phyloP scores from a whole-genome alignment of 2,329 filamentous ascomycete species.

The Periconia sp. region DNA sequence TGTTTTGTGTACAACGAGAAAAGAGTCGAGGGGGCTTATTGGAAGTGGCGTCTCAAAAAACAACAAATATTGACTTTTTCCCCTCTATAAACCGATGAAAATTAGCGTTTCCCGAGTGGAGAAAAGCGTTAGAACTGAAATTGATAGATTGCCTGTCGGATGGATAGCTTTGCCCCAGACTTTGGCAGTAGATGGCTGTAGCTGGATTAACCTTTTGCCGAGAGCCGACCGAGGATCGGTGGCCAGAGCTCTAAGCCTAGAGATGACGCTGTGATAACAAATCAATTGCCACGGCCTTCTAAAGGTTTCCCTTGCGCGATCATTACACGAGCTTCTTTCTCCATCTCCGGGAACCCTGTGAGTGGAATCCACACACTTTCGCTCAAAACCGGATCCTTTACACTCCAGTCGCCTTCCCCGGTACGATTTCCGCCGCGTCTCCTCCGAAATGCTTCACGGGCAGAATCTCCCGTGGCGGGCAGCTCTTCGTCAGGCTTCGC shows the following conservation, averaged over 20 bases:
- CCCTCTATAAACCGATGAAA: no score
- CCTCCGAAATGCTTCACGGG: constrained; percentile 60
- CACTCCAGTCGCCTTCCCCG: neutral
- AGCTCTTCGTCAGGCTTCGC: constrained; percentile 56
- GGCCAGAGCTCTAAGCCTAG: neutral
- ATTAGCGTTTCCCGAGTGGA: no score
- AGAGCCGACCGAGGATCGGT: neutral
- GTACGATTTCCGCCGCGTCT: neutral
- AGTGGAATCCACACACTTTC: neutral
- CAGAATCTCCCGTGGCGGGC: constrained; percentile 67
- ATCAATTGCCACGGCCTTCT: neutral
- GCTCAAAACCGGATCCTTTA: neutral
- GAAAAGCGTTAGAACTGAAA: no score
- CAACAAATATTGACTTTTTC: no score
- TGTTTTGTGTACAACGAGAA: no score
- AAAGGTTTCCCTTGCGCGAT: neutral
- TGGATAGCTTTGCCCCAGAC: no score
- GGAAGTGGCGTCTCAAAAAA: no score
- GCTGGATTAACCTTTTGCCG: neutral
- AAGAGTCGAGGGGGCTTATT: no score
- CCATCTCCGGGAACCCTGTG: neutral
- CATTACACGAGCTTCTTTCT: neutral
- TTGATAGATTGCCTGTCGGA: no score
- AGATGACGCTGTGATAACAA: constrained; percentile 1
- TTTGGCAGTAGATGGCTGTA: neutral